Conservation (phyloP, 495 filamentous ascomycete genomes). For the Penicillium parvum region DNA sequence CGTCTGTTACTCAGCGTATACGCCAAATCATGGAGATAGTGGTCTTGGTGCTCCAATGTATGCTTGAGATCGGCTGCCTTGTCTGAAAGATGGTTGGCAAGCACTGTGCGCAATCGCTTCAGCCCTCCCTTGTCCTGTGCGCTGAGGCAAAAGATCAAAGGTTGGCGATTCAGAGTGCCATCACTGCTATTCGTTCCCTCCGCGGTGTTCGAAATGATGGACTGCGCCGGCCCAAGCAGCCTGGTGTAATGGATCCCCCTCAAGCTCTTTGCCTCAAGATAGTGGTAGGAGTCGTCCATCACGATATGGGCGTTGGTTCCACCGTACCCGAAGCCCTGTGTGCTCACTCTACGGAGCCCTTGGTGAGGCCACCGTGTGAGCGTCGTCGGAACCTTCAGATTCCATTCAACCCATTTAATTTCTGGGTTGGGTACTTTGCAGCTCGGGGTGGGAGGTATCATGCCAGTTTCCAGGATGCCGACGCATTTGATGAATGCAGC, state of each 20-base stretch:
- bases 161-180: too few relatives aligned
- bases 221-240: too few relatives aligned
- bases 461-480: slow-evolving; percentile 47
- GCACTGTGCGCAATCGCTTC: too few relatives aligned
- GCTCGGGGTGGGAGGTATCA: slow-evolving; percentile 24
- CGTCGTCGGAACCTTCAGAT: slow-evolving; percentile 8
- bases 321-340: slow-evolving; percentile 35
- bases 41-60: not conserved
- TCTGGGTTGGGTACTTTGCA: slow-evolving; percentile 28
- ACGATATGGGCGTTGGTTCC: slow-evolving; percentile 33
- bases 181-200: too few relatives aligned
- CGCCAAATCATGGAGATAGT: slow-evolving; percentile 1
- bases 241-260: too few relatives aligned
- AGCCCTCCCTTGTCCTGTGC: too few relatives aligned
- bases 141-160: too few relatives aligned
- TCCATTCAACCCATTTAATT: slow-evolving; percentile 15
- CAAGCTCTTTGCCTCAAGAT: slow-evolving; percentile 4
- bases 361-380: slow-evolving; percentile 11
- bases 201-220: too few relatives aligned
- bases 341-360: slow-evolving; percentile 23
- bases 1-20: slow-evolving; percentile 5
- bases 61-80: too few relatives aligned
- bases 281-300: slow-evolving; percentile 28
- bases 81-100: too few relatives aligned
- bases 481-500: slow-evolving; percentile 53